These are phyloP conservation scores for Malassezia japonica DNA, from an alignment of 1,284 basidiomycete genomes.

Conservation along the genomic window DNA sequence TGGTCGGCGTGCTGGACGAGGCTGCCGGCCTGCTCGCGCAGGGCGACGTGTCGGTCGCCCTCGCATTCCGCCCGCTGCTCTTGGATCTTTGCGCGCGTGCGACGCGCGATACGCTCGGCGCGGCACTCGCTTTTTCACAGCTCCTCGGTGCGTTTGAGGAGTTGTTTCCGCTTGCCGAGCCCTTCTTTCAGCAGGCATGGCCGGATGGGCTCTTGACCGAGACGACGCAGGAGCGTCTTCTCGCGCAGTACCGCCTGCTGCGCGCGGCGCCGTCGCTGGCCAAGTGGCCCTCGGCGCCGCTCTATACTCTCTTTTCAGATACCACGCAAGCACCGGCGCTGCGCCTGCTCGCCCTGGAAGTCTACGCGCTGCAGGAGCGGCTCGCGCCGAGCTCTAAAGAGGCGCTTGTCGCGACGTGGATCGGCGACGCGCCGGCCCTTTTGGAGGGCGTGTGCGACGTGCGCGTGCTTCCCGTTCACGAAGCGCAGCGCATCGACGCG, in stretches of 20 bases:
- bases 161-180: background rate
- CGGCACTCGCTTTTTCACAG: constrained; percentile 24
- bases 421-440: constrained; percentile 5
- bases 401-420: constrained; percentile 24
- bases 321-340: background rate
- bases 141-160: constrained; percentile 36
- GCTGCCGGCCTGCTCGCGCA: constrained; percentile 30
- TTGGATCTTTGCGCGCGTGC: constrained; percentile 31
- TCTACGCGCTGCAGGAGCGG: constrained; percentile 22
- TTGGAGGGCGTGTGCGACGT: background rate
- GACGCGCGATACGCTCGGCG: constrained; percentile 7
- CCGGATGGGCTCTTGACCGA: constrained; percentile 18
- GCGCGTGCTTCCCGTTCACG: constrained; percentile 10
- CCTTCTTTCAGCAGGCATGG: constrained; percentile 11
- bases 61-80: constrained; percentile 38
- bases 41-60: constrained; percentile 30
- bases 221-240: constrained; percentile 18
- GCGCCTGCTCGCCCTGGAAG: constrained; percentile 28
- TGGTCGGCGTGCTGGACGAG: background rate
- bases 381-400: constrained; percentile 20
- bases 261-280: constrained; percentile 13
- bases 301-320: constrained; percentile 18
- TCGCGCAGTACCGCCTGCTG: constrained; percentile 18
- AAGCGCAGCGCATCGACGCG: constrained; percentile 3
- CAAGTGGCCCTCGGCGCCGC: constrained; percentile 9